Percentiles rank a stretch among this genome's conserved stretches.
Conservation (phyloP, 2,329 filamentous ascomycete genomes). For the Dactylella cylindrospora region DNA sequence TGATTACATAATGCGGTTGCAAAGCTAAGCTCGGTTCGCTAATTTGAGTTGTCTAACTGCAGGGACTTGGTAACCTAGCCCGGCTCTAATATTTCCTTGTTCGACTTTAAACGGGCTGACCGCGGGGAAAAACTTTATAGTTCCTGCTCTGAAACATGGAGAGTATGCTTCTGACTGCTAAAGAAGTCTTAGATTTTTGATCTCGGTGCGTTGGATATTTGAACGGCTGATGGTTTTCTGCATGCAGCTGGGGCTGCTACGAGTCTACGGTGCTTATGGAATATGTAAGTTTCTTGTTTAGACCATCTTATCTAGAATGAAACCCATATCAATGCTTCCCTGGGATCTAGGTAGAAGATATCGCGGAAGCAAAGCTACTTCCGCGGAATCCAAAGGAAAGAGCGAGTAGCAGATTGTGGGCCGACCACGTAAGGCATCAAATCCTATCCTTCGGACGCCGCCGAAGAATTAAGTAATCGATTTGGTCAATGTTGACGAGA, state of each 20-base stretch:
- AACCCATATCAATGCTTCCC: constrained; percentile 4
- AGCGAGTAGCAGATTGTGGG: constrained; percentile 76
- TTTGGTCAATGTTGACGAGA: constrained; percentile 24
- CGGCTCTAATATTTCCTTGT: not conserved
- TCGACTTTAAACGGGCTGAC: constrained; percentile 3
- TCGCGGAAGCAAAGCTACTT: constrained; percentile 65
- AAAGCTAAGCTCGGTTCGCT: constrained; percentile 7
- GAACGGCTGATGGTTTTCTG: constrained; percentile 12
- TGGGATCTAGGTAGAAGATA: constrained; percentile 68
- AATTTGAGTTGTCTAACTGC: not conserved
- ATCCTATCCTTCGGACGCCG: constrained; percentile 2
- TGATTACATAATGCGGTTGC: not conserved
- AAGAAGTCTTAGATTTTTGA: not conserved
- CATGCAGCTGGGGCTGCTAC: constrained; percentile 68
- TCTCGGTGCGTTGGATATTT: not conserved
- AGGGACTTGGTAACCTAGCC: constrained; percentile 40
- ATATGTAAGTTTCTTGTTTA: constrained; percentile 63
- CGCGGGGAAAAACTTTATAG: constrained; percentile 50
- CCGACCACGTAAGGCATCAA: constrained; percentile 66
- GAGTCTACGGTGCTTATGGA: constrained; percentile 82
- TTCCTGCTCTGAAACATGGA: constrained; percentile 74
- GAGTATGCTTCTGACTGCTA: constrained; percentile 28
- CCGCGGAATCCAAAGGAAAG: constrained; percentile 67
- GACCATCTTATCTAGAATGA: too few relatives aligned
- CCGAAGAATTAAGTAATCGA: not conserved